phyloP scores from a whole-genome alignment of 2,329 filamentous ascomycete genomes.

The Neocatenulostroma microsporum region DNA sequence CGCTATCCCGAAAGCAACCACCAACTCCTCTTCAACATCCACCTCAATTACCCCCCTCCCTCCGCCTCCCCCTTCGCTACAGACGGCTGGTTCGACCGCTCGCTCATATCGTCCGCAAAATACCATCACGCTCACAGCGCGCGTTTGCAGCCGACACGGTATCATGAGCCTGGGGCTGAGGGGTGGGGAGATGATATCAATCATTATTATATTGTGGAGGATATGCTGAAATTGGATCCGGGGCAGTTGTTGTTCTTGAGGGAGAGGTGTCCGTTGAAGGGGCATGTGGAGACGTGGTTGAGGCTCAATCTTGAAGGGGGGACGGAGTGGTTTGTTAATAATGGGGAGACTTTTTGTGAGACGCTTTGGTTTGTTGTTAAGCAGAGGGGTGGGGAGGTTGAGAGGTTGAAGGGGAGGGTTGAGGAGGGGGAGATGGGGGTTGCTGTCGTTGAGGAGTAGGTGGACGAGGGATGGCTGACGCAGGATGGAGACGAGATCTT shows the following conservation, averaged over 20 bases:
- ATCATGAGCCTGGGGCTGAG: slow-evolving; percentile 48
- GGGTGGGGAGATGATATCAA: slow-evolving; percentile 58
- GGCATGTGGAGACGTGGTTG: slow-evolving; percentile 50
- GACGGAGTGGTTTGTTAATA: slow-evolving; percentile 55
- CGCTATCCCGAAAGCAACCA: slow-evolving; percentile 44
- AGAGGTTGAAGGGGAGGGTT: slow-evolving; percentile 56
- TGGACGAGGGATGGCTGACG: no score
- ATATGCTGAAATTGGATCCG: slow-evolving; percentile 57
- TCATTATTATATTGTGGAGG: slow-evolving; percentile 57
- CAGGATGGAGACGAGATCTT: no score
- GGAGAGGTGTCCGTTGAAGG: slow-evolving; percentile 49
- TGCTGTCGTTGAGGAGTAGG: slow-evolving; percentile 18
- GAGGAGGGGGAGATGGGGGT: slow-evolving; percentile 66
- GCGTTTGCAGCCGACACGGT: slow-evolving; percentile 41
- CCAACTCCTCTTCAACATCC: slow-evolving; percentile 44
- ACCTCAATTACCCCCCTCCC: slow-evolving; percentile 28
- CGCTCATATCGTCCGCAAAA: slow-evolving; percentile 27
- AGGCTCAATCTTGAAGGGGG: slow-evolving; percentile 30
- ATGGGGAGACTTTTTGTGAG: slow-evolving; percentile 55
- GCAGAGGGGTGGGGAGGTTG: slow-evolving; percentile 47
- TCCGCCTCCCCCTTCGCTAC: slow-evolving; percentile 17
- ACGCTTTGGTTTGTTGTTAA: slow-evolving; percentile 51
- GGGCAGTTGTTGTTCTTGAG: slow-evolving; percentile 52
- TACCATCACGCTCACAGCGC: slow-evolving; percentile 30
- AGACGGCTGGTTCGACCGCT: slow-evolving; percentile 33